phyloP scores from a whole-genome alignment of 768 basidiomycete genomes.

The Neoboletus magnificus region DNA sequence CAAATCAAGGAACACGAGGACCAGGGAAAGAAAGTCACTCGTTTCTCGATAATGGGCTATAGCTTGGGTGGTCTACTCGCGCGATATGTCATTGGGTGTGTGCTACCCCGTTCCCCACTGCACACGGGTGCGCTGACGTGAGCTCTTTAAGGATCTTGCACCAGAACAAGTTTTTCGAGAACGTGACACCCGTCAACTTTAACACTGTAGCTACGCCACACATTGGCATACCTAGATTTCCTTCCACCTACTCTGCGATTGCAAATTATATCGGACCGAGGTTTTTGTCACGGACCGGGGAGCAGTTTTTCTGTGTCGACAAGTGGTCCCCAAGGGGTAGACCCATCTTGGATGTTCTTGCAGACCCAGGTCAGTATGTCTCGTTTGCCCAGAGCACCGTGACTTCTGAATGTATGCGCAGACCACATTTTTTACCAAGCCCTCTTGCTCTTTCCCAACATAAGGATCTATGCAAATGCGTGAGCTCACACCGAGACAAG shows the following conservation, averaged over 20 bases:
- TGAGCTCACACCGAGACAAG: conserved; percentile 33
- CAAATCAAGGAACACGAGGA: conserved; percentile 51
- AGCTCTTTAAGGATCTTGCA: conserved; percentile 49
- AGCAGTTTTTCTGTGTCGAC: conserved; percentile 74
- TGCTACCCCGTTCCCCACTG: neutral
- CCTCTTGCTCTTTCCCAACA: conserved; percentile 59
- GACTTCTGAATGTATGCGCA: conserved; percentile 25
- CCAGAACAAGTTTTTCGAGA: conserved; percentile 68
- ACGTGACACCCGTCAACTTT: conserved; percentile 73
- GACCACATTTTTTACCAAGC: conserved; percentile 76
- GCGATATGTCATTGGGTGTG: conserved; percentile 72
- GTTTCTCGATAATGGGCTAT: conserved; percentile 77
- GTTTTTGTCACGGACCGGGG: conserved; percentile 74
- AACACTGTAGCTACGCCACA: conserved; percentile 83
- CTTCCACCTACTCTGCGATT: conserved; percentile 54
- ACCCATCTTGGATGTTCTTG: conserved; percentile 71
- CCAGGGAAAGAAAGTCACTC: conserved; percentile 56
- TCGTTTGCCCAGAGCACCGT: neutral
- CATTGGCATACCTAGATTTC: conserved; percentile 67
- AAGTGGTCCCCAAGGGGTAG: conserved; percentile 66
- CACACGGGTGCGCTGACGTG: conserved; percentile 4
- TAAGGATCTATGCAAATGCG: conserved; percentile 82
- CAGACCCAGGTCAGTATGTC: conserved; percentile 61
- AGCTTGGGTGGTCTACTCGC: conserved; percentile 78
- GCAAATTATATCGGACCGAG: conserved; percentile 58